Evolutionary conservation across 345 rosid genomes (phyloP), one percentile per base, ranked within the genome.

Genomic region (Theobroma cacao): DNA sequence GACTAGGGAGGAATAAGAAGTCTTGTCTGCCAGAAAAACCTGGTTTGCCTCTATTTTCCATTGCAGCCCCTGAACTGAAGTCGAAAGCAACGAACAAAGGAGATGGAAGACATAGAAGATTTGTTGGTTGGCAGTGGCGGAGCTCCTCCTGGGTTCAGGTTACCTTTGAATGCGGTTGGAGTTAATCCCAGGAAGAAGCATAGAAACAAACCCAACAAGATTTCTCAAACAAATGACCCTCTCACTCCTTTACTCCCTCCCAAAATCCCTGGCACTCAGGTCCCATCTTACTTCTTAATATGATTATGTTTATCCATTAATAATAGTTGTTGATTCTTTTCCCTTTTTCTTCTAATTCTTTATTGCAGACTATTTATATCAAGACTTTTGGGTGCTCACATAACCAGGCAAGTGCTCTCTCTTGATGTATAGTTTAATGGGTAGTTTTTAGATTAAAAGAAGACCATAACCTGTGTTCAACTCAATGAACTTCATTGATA

Each of bases 321-420:
- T 67, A 24, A 41, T 40, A 7, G 20, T 6, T 78, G 18, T 72
- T 14, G 15, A 61, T 72, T 75, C 22, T 40, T 64, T 9, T 9
- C 74, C 22, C 22, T 64, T 9, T 9, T 68, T 52, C 10, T 58
- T 24, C 14, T 56, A 76, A 31, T 53, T 30, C 14, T 62, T 81
- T 77, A 45, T 77, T 77, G 76, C 88, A 93, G 97, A 90, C 88
- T 1, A 91, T 93, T 64, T 91, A 88, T 84, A 80, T 93, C 79
- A 95, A 91, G 91, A 93, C 98, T 7, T 93, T 95, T 79, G 98
- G 98, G 75, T 95, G 98, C 87, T 95, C 98, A 0, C 98, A 95
- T 85, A 93, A 93, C 78, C 93, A 90, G 95, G 98, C 88, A 82
- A 88, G 91, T 83, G 47, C 17, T 64, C 4, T 66, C 50, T 52